Evolutionary conservation across 129 eudicot genomes (phyloP).

Genomic region (Escallonia rubra): DNA sequence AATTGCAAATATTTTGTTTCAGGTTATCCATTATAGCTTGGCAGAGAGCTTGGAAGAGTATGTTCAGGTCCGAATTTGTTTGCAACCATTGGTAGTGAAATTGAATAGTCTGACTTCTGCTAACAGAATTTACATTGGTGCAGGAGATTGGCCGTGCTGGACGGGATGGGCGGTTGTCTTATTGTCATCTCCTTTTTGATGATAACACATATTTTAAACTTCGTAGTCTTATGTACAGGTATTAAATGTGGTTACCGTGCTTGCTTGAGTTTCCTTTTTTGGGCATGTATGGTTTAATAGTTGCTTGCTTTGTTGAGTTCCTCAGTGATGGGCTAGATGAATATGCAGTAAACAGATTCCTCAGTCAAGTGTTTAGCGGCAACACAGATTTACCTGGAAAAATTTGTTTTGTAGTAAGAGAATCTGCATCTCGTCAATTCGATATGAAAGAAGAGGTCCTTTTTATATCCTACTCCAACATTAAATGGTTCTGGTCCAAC

Average conservation of each 20-base stretch:
- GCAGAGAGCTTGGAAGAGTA: slow-evolving; percentile 97
- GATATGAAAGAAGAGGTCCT: slow-evolving; percentile 98
- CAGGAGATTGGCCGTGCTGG: slow-evolving; percentile 99
- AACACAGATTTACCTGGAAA: slow-evolving; percentile 36
- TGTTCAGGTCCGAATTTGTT: slow-evolving; percentile 65
- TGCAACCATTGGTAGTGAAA: neutral
- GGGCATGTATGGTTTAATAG: slow-evolving; percentile 3
- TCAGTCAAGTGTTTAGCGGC: slow-evolving; percentile 51
- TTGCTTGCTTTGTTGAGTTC: slow-evolving; percentile 14
- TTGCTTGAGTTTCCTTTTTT: slow-evolving; percentile 6
- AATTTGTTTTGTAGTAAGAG: slow-evolving; percentile 61
- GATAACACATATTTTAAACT: slow-evolving; percentile 72
- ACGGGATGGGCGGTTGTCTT: slow-evolving; percentile 90
- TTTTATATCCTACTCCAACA: slow-evolving; percentile 5
- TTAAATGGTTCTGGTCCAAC: neutral
- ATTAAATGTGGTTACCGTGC: neutral
- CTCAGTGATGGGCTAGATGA: slow-evolving; percentile 91
- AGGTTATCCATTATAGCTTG: slow-evolving; percentile 92
- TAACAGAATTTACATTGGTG: slow-evolving; percentile 3
- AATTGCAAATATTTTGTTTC: slow-evolving; percentile 10
- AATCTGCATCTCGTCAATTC: slow-evolving; percentile 76
- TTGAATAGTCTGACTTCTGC: neutral
- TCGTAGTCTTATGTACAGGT: slow-evolving; percentile 81
- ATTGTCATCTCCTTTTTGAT: slow-evolving; percentile 86
- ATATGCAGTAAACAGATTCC: slow-evolving; percentile 72